A percentile compares a stretch with the other conserved stretches of the same genome.
phyloP scores from a whole-genome alignment of 2,329 filamentous ascomycete genomes.

The Septoria petroselini region DNA sequence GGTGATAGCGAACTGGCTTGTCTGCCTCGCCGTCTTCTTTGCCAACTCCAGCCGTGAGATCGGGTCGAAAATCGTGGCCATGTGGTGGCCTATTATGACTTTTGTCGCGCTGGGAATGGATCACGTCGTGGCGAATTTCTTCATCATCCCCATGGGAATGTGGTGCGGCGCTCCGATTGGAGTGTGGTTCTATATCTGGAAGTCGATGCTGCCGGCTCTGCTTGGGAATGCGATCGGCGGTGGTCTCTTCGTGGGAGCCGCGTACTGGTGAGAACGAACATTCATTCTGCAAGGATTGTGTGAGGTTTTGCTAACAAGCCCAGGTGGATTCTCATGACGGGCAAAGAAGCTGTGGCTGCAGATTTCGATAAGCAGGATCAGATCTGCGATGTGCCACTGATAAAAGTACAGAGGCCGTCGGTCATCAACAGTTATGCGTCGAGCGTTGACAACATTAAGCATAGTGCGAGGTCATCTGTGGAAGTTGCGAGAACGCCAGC shows the following conservation, averaged over 20 bases:
- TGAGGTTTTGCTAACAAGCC: no score
- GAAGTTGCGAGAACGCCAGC: no score
- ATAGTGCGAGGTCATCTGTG: no score
- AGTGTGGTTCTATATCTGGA: constrained; percentile 56
- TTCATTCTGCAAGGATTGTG: no score
- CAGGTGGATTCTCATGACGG: no score
- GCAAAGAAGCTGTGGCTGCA: no score
- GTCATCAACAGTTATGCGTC: no score
- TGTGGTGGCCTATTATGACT: constrained; percentile 55
- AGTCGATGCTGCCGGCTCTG: constrained; percentile 53
- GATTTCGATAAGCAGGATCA: no score
- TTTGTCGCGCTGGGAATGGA: constrained; percentile 51
- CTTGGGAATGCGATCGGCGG: constrained; percentile 57
- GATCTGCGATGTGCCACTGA: no score
- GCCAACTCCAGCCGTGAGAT: constrained; percentile 51
- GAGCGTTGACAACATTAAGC: no score
- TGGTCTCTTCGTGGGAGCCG: constrained; percentile 60
- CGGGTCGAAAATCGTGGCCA: constrained; percentile 52
- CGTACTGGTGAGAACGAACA: constrained; percentile 49
- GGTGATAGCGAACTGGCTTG: constrained; percentile 51
- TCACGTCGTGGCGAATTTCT: constrained; percentile 58
- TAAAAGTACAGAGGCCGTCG: no score
- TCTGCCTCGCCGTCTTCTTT: constrained; percentile 53
- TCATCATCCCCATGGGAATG: constrained; percentile 47
- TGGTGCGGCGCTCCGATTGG: constrained; percentile 49